phyloP scores from a whole-genome alignment of 1,284 basidiomycete species.

The Serendipita sp. region DNA sequence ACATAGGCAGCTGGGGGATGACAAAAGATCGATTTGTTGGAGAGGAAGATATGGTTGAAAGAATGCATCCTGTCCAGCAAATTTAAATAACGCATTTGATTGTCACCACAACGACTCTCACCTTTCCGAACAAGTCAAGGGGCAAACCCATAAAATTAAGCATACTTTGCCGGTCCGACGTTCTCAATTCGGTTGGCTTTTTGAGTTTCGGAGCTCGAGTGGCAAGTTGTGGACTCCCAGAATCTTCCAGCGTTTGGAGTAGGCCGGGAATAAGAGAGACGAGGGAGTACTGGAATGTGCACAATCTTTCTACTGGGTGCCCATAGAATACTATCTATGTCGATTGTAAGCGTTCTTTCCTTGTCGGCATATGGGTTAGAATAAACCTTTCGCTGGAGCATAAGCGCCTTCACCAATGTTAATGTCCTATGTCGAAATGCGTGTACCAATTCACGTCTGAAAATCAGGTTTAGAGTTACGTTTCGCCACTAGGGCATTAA shows the following conservation, averaged over 20 bases:
- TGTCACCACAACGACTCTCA: conserved; percentile 17
- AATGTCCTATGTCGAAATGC: conserved; percentile 88
- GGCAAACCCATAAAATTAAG: conserved; percentile 85
- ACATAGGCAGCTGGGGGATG: conserved; percentile 71
- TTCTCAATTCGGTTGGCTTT: conserved; percentile 70
- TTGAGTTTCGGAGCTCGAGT: conserved; percentile 48
- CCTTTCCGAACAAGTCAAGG: conserved; percentile 74
- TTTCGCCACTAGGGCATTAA: not conserved
- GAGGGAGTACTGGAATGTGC: conserved; percentile 95
- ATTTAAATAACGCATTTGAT: not conserved
- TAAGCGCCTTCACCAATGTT: conserved; percentile 86
- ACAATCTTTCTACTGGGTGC: conserved; percentile 90
- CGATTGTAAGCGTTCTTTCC: not conserved
- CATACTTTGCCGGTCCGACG: conserved; percentile 84
- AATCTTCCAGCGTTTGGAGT: conserved; percentile 79
- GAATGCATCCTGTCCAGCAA: conserved; percentile 55
- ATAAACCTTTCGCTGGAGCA: conserved; percentile 76
- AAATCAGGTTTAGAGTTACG: not conserved
- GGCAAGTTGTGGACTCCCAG: conserved; percentile 78
- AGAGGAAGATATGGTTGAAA: conserved; percentile 97
- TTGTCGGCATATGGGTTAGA: not conserved
- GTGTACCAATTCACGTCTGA: conserved; percentile 80
- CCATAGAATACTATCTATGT: conserved; percentile 88
- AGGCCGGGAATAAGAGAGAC: conserved; percentile 75
- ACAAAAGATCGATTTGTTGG: conserved; percentile 86